These are phyloP conservation scores for Yamadazyma mexicana DNA, from an alignment of 1,139 yeast genomes.

Conservation along the genomic window DNA sequence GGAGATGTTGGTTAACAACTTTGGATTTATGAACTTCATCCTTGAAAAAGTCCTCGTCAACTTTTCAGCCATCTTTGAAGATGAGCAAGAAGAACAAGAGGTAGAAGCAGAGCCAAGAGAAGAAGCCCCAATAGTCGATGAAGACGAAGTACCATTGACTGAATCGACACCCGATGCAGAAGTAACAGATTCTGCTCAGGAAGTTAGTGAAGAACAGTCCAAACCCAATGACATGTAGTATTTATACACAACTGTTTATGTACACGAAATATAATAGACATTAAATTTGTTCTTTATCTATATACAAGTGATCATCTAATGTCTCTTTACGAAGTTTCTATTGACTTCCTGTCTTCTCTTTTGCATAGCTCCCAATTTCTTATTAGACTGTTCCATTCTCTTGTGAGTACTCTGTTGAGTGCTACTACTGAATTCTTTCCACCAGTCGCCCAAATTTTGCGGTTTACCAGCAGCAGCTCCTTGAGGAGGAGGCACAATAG, in stretches of 20 bases:
- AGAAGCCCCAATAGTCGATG: neutral
- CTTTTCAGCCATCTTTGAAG: conserved; percentile 40
- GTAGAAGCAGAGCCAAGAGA: conserved; percentile 1
- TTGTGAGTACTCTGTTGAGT: conserved; percentile 34
- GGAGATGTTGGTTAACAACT: conserved; percentile 48
- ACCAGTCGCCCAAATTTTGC: conserved; percentile 39
- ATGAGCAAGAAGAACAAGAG: conserved; percentile 4
- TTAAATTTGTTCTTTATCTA: neutral
- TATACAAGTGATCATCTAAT: conserved; percentile 17
- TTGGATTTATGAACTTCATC: conserved; percentile 56
- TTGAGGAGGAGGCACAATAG: conserved; percentile 52
- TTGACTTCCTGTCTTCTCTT: conserved; percentile 34
- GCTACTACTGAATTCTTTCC: conserved; percentile 33
- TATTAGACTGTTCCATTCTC: conserved; percentile 37
- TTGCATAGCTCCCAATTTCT: conserved; percentile 39
- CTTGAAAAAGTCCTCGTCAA: conserved; percentile 51
- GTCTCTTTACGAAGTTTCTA: conserved; percentile 44
- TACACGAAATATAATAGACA: neutral
- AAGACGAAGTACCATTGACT: neutral
- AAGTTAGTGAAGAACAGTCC: neutral
- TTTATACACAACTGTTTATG: no score
- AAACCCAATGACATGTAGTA: neutral
- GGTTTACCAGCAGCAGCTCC: conserved; percentile 23
- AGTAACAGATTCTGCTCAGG: neutral
- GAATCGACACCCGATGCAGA: neutral